Evolutionary conservation across 345 rosid genomes (phyloP).

Genomic region (Murraya koenigii): DNA sequence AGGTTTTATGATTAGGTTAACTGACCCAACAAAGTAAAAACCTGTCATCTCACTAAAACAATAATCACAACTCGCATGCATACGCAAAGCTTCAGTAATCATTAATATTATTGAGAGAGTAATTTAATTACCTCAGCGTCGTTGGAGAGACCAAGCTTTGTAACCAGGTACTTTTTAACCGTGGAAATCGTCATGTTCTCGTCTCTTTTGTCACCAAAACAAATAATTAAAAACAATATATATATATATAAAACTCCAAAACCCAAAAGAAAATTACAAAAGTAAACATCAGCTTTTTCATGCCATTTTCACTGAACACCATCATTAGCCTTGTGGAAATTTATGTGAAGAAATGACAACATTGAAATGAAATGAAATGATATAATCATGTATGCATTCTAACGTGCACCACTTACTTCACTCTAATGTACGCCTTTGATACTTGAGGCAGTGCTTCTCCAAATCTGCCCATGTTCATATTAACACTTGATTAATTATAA

Average conservation of each 20-base stretch:
- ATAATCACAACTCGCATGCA: slow-evolving; percentile 19
- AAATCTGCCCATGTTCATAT: slow-evolving; percentile 14
- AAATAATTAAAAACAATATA: background rate
- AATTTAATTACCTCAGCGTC: slow-evolving; percentile 34
- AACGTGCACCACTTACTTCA: slow-evolving; percentile 37
- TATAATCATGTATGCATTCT: slow-evolving; percentile 9
- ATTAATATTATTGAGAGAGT: background rate
- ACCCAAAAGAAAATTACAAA: slow-evolving; percentile 17
- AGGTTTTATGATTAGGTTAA: background rate
- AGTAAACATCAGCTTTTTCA: slow-evolving; percentile 27
- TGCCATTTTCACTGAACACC: slow-evolving; percentile 24
- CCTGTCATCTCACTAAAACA: slow-evolving; percentile 13
- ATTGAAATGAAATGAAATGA: slow-evolving; percentile 14
- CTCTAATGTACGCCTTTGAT: slow-evolving; percentile 41
- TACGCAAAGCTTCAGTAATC: slow-evolving; percentile 16
- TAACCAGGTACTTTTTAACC: slow-evolving; percentile 40
- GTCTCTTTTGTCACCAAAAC: slow-evolving; percentile 18
- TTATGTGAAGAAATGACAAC: background rate
- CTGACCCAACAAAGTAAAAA: slow-evolving; percentile 5
- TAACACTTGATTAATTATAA: background rate
- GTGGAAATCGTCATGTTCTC: slow-evolving; percentile 37
- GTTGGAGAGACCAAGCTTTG: slow-evolving; percentile 43
- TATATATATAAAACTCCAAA: no score
- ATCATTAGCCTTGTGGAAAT: slow-evolving; percentile 33
- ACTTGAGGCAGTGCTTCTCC: slow-evolving; percentile 40